phyloP scores from a whole-genome alignment of 768 basidiomycete genomes.

The Mycena leptocephala region DNA sequence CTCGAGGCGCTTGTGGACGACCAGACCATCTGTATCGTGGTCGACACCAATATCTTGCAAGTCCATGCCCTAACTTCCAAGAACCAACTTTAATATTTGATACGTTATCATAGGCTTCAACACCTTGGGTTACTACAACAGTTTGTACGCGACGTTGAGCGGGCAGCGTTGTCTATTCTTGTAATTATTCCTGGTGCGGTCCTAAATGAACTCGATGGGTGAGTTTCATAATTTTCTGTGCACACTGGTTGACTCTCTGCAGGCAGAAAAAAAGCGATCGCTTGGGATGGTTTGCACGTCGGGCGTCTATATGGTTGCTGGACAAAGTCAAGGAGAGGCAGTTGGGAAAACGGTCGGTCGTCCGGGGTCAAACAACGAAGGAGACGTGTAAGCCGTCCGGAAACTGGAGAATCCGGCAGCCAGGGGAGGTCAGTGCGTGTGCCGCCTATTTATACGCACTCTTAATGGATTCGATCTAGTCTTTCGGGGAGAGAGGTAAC shows the following conservation, averaged over 20 bases:
- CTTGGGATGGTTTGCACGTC: constrained; percentile 77
- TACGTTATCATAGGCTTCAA: constrained; percentile 13
- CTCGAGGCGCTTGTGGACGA: constrained; percentile 61
- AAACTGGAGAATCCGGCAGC: constrained; percentile 72
- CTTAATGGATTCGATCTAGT: constrained; percentile 31
- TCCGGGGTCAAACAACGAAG: constrained; percentile 63
- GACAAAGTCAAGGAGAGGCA: constrained; percentile 68
- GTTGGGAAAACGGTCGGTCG: constrained; percentile 48
- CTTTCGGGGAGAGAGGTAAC: constrained; percentile 63
- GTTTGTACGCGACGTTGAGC: constrained; percentile 77
- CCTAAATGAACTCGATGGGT: constrained; percentile 86
- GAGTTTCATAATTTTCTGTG: constrained; percentile 17
- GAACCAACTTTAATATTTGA: constrained; percentile 50
- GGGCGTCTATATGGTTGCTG: constrained; percentile 80
- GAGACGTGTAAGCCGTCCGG: constrained; percentile 75
- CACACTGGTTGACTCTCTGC: constrained; percentile 15
- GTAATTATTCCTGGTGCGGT: constrained; percentile 84
- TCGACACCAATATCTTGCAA: constrained; percentile 88
- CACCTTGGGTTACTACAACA: constrained; percentile 61
- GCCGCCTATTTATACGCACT: neutral
- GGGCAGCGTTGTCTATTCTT: constrained; percentile 62
- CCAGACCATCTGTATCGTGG: constrained; percentile 66
- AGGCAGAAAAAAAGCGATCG: constrained; percentile 66
- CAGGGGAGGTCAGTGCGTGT: constrained; percentile 60
- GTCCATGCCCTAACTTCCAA: constrained; percentile 57